Evolutionary conservation across 805 yeast genomes (phyloP), one percentile per base, ranked within the genome.

Genomic region (Saturnispora gosingensis): DNA sequence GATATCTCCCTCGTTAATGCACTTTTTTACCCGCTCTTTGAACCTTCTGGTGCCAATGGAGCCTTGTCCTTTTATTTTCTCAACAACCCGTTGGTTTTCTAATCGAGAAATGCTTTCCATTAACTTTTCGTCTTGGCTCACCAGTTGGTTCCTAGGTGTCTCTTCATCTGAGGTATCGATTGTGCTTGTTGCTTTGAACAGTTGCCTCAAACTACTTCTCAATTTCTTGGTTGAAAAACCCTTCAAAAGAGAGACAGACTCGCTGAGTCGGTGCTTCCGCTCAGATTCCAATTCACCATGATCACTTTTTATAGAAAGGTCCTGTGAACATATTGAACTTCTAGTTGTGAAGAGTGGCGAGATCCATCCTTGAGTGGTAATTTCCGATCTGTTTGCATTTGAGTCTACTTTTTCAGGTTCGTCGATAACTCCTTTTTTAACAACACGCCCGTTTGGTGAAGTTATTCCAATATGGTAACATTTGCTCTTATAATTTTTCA

Each of bases 1-100:
- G 16, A 59, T 52, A 10, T 50, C 50, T 5, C 65, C 63, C 20
- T 45, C 35, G 45, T 55, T 48, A 10, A 61, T 57, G 42, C 54
- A 51, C n/a, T 57, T 53, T 15, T 55, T 39, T 46, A 61, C 50
- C 34, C 57, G 58, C 1, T 51, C 43, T 43, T 58, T 59, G 22
- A 55, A 53, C 57, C 54, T 56, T 13, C 54, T 56, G 5, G 56
- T 50, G 3, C 57, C 61, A 22, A 48, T 42, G 5, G 35, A 48
- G 5, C 63, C 60, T 49, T 50, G 51, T 36, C 47, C 54, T 43
- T 53, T 40, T 10, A 55, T 51, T 36, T 53, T 56, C 6, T 52
- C 55, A 55, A 50, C 43, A 34, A 51, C 47, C n/a, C 59, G 56
- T 48, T 57, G 58, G 46, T 59, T 61, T 44, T 61, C 63, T 32